Conservation (phyloP, 73 alveolate genomes). For the Paramecium biaurelia region DNA sequence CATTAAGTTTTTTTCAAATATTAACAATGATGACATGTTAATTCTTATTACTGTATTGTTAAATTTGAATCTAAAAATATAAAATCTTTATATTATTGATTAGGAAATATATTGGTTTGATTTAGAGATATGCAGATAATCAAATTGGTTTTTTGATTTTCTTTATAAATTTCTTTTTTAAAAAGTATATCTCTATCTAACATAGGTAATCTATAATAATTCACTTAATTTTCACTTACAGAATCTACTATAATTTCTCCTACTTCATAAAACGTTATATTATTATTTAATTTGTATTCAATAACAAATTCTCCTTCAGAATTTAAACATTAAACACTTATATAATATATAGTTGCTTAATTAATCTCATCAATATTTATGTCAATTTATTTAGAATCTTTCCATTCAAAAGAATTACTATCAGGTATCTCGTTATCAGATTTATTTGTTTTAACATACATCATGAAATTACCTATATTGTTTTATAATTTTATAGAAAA, state of each 20-base stretch:
- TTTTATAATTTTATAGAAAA: background rate
- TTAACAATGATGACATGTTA: background rate
- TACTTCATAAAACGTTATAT: background rate
- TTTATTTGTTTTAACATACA: background rate
- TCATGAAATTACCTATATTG: background rate
- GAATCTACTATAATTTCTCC: background rate
- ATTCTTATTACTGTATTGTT: background rate
- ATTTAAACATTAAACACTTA: background rate
- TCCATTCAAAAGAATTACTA: slow-evolving; percentile 12
- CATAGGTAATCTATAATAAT: slow-evolving; percentile 5
- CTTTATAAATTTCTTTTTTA: background rate
- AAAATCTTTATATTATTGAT: background rate
- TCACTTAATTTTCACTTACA: background rate
- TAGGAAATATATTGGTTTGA: background rate
- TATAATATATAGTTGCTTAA: background rate
- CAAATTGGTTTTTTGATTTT: background rate
- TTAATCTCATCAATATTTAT: background rate
- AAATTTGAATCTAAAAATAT: background rate
- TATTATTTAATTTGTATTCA: background rate
- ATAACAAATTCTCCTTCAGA: background rate
- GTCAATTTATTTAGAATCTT: background rate
- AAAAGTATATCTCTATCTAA: background rate
- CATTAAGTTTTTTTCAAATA: background rate
- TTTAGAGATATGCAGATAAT: background rate
- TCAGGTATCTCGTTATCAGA: background rate